These are phyloP conservation scores for Verticillium dahliae DNA, from an alignment of 2,329 filamentous ascomycete species.

Conservation along the genomic window DNA sequence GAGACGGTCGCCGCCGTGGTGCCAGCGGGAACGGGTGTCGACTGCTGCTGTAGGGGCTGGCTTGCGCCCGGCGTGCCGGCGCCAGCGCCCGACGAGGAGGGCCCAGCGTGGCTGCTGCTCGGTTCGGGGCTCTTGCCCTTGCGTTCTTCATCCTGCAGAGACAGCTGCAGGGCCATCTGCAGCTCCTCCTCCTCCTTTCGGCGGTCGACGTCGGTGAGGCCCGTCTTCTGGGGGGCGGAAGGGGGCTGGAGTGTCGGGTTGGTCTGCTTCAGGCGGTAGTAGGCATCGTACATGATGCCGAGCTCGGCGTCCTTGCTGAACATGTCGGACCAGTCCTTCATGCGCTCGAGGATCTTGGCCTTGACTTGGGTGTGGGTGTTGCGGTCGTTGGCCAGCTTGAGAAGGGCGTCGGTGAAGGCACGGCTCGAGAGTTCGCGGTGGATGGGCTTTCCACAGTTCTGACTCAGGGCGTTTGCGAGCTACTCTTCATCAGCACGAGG, in stretches of 20 bases:
- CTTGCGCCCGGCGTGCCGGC: constrained; percentile 18
- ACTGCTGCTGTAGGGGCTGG: constrained; percentile 30
- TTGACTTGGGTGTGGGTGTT: constrained; percentile 97
- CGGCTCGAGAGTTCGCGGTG: constrained; percentile 86
- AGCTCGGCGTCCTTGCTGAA: constrained; percentile 84
- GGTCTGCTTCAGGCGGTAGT: constrained; percentile 72
- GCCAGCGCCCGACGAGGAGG: constrained; percentile 23
- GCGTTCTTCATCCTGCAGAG: constrained; percentile 76
- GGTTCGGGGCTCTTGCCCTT: constrained; percentile 42
- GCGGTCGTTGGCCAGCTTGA: constrained; percentile 85
- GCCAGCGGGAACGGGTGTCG: constrained; percentile 63
- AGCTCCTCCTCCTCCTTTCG: constrained; percentile 96
- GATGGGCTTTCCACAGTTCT: constrained; percentile 82
- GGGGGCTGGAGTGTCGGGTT: constrained; percentile 89
- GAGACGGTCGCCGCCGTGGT: constrained; percentile 96
- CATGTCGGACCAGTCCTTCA: constrained; percentile 95
- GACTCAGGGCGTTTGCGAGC: constrained; percentile 84
- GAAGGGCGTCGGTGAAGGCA: constrained; percentile 87
- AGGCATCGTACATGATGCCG: constrained; percentile 96
- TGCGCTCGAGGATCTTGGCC: constrained; percentile 91
- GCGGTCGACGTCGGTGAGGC: constrained; percentile 82
- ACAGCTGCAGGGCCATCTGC: constrained; percentile 90
- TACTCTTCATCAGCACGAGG: constrained; percentile 21
- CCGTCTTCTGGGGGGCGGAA: constrained; percentile 86
- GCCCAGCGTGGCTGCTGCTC: constrained; percentile 23